These are phyloP conservation scores for Citrus reticulata DNA, from an alignment of 345 rosid species.

Conservation along the genomic window DNA sequence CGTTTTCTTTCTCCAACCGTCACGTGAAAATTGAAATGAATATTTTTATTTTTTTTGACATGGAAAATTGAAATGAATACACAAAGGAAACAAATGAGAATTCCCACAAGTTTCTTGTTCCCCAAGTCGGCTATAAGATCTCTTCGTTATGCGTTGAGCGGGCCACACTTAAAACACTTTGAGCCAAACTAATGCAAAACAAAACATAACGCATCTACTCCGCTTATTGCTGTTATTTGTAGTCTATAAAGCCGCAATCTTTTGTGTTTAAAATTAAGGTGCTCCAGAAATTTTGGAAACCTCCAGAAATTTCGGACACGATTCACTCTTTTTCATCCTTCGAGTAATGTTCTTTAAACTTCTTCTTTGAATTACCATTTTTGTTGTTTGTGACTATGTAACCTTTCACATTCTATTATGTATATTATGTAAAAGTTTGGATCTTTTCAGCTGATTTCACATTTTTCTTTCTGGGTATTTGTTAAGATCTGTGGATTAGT, in stretches of 20 bases:
- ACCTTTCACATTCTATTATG: neutral
- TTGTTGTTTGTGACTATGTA: neutral
- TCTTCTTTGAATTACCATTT: neutral
- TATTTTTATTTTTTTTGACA: neutral
- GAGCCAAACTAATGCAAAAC: neutral
- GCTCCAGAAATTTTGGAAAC: slow-evolving; percentile 23
- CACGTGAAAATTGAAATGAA: neutral
- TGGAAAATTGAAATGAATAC: neutral
- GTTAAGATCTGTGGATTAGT: slow-evolving; percentile 5
- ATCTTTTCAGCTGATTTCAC: neutral
- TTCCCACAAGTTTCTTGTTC: neutral
- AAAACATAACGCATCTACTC: neutral
- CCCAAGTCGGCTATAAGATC: neutral
- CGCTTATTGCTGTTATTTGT: neutral
- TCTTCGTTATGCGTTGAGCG: neutral
- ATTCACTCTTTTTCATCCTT: neutral
- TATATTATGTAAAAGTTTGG: neutral
- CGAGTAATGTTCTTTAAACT: slow-evolving; percentile 16
- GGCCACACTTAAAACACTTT: neutral
- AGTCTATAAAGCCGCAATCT: neutral
- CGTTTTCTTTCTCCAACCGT: too few relatives aligned
- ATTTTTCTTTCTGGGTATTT: neutral
- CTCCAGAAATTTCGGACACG: slow-evolving; percentile 23
- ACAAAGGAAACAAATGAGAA: neutral
- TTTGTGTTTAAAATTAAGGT: neutral